Evolutionary conservation across 345 rosid species (phyloP).

Genomic region (Acer yangbiense): DNA sequence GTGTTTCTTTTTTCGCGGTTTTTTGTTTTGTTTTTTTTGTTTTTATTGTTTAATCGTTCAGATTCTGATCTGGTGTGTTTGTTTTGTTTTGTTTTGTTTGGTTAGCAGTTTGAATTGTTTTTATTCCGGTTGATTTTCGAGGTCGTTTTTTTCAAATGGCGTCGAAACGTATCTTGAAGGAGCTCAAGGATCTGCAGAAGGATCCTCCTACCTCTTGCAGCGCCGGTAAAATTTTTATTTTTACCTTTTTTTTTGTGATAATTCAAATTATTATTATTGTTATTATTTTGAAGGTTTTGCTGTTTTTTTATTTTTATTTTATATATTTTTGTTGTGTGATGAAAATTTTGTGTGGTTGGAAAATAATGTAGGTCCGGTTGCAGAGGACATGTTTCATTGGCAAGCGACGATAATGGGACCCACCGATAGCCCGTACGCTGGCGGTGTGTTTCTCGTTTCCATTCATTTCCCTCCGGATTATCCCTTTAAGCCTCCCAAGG

Average conservation of each 20-base stretch:
- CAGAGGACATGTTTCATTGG: slow-evolving; percentile 51
- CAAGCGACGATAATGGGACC: slow-evolving; percentile 54
- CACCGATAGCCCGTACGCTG: slow-evolving; percentile 41
- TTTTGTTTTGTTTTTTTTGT: not conserved
- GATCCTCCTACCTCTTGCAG: slow-evolving; percentile 59
- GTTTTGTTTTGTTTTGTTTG: not conserved
- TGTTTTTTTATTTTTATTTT: not conserved
- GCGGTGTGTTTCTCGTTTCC: slow-evolving; percentile 43
- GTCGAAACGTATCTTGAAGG: slow-evolving; percentile 44
- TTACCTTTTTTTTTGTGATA: not conserved
- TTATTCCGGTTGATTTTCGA: not conserved
- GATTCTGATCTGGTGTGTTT: not conserved
- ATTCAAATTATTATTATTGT: not conserved
- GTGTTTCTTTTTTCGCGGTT: not conserved
- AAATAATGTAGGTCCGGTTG: slow-evolving; percentile 36
- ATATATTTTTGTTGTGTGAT: too few species aligned
- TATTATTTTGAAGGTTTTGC: not conserved
- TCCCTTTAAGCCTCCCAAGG: slow-evolving; percentile 49
- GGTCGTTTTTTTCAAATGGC: slow-evolving; percentile 32
- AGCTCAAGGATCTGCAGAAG: slow-evolving; percentile 44
- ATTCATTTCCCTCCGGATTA: slow-evolving; percentile 50
- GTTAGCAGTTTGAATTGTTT: not conserved
- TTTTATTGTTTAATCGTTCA: too few species aligned
- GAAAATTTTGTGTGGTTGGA: not conserved
- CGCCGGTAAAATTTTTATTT: slow-evolving; percentile 32